Evolutionary conservation across 176 grass and related monocot genomes (phyloP).

Genomic region (Cenchrus purpureus): DNA sequence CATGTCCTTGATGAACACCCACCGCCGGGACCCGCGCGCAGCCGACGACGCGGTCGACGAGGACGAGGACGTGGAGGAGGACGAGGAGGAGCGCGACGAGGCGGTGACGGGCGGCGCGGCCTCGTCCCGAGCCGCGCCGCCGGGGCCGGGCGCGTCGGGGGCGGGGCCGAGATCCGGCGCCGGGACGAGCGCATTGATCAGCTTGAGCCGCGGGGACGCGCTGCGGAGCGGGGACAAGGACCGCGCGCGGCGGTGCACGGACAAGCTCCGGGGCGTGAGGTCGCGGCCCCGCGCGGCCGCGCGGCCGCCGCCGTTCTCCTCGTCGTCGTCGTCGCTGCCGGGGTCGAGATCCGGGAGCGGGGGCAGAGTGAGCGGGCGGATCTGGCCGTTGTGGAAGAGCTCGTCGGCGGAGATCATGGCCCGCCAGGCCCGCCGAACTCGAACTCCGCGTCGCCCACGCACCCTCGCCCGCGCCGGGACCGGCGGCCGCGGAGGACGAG

Average conservation of each 20-base stretch:
- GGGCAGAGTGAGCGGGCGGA: constrained; percentile 83
- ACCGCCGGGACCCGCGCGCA: constrained; percentile 70
- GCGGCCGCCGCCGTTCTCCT: neutral
- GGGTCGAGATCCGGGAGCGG: constrained; percentile 64
- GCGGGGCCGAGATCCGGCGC: constrained; percentile 29
- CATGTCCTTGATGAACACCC: constrained; percentile 92
- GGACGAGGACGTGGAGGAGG: constrained; percentile 54
- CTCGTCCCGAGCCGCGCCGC: neutral
- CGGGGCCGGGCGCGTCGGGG: neutral
- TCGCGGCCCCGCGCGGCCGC: constrained; percentile 47
- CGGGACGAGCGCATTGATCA: constrained; percentile 59
- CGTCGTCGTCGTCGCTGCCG: constrained; percentile 45
- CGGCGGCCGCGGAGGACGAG: neutral
- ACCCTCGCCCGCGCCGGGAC: neutral
- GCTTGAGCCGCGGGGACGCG: constrained; percentile 58
- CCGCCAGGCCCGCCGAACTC: constrained; percentile 66
- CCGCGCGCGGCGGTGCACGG: constrained; percentile 73
- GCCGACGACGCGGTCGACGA: constrained; percentile 45
- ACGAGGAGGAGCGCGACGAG: constrained; percentile 56
- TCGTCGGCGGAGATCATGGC: constrained; percentile 91
- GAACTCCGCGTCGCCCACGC: constrained; percentile 63
- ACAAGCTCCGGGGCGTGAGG: constrained; percentile 61
- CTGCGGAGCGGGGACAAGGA: constrained; percentile 88
- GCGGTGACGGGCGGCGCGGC: constrained; percentile 55
- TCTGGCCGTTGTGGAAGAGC: constrained; percentile 95